Evolutionary conservation across 1,284 basidiomycete species (phyloP), one percentile per base, ranked within the genome.

Genomic region (Leccinum subrobustum): DNA sequence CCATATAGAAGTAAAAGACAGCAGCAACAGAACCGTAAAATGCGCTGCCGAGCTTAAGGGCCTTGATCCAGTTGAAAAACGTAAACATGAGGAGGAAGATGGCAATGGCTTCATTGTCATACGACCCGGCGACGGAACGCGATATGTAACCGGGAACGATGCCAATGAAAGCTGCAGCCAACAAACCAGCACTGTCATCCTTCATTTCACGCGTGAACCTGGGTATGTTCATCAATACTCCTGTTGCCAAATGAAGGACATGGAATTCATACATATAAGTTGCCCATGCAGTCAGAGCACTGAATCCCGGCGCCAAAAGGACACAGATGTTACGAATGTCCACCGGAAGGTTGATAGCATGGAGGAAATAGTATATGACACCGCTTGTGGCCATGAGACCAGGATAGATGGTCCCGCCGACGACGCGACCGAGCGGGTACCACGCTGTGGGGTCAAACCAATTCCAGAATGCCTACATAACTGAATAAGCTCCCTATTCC

Each of bases 11-110:
- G 81, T 99, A 99, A 79, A 99, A 98, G 14, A 99, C 79, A 6
- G 96, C 97, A 23, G 96, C 90, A 52, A 92, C 74, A 20, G 93
- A 93, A 42, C 95, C 96, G 72, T 88, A 98, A 64, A 96, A 85
- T 0, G 95, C 95, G 62, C 93, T 96, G 44, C 97, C 97, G 52
- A 87, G 85, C 78, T 98, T 98, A 61, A 98, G 81, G 23, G 97
- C 96, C 73, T 93, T 95, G 77, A 99, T 96, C 97, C 97, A 99
- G 63, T 86, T 85, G 80, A 87, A 99, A 79, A 99, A 99, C 7
- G 96, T 98, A 77, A 95, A 94, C 96, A 99, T 98, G 73, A 99
- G 92, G 64, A 99, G 85, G 82, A 99, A 99, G 77, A 99, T 99
- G 67, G 97, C 97, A 69, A 99, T 99, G 48, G 97, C 97, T 80